Evolutionary conservation across 2,329 filamentous ascomycete genomes (phyloP).

Genomic region (Aulographum hederae): DNA sequence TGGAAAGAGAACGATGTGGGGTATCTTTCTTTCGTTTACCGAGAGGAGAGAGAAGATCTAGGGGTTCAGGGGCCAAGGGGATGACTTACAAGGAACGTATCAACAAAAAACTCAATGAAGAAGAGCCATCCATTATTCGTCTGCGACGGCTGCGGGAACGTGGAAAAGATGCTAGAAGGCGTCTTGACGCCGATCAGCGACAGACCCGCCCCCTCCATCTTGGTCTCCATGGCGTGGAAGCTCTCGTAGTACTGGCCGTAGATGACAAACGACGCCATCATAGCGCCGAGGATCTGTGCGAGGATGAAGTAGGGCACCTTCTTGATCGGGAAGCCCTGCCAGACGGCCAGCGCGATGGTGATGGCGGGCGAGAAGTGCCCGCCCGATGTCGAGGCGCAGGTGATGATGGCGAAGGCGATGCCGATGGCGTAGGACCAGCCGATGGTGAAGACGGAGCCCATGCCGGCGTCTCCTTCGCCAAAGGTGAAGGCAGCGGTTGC

Average conservation of each 20-base stretch:
- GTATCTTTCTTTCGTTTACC: too few species aligned
- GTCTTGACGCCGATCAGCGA: not conserved
- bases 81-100: not conserved
- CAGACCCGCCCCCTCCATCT: conserved; percentile 1
- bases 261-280: conserved; percentile 35
- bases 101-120: not conserved
- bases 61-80: too few species aligned
- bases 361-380: conserved; percentile 34
- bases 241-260: conserved; percentile 31
- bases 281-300: conserved; percentile 36
- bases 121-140: not conserved
- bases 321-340: conserved; percentile 40
- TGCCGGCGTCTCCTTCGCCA: conserved; percentile 15
- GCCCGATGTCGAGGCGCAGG: conserved; percentile 33
- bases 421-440: conserved; percentile 37
- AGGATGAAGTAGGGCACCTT: conserved; percentile 40
- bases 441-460: conserved; percentile 35
- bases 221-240: conserved; percentile 1
- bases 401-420: conserved; percentile 40
- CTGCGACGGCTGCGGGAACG: not conserved
- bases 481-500: conserved; percentile 32
- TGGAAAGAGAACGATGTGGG: too few species aligned
- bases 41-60: too few species aligned
- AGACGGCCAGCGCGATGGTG: conserved; percentile 23
- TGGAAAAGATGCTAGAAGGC: not conserved